Base-by-base conservation (phyloP, 768 basidiomycete species). In the Hygrophoropsis aurantiaca region DNA sequence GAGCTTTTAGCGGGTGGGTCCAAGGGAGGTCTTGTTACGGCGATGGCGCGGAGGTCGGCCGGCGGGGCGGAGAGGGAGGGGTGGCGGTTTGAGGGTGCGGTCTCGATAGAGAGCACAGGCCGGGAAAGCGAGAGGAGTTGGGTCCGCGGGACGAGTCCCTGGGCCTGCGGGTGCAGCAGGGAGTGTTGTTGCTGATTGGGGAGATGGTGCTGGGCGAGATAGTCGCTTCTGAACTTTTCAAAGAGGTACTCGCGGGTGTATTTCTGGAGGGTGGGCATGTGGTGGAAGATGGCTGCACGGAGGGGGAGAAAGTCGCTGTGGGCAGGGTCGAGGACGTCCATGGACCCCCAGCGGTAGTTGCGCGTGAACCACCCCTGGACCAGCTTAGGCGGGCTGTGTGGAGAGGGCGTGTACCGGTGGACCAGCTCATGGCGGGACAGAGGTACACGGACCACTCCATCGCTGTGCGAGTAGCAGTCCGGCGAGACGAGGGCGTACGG, bases 401-500 rank as follows among this genome's bases (percentile, higher is more conserved):
- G 58, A 13, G 79, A 78, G 53, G 84, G 85, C 52, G 81, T 77
- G 73, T 90, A 90, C 62, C 86, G 84, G 37, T 81, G 78, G 40
- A 84, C 74, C 21, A 90, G 77, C 58, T 90, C 87, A 57, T 85
- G 82, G 40, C 88, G 83, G 9, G 84, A 77, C 18, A 70, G 74
- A 21, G 76, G 64, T 21, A 72, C 67, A 49, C 82, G 74, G 34
- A 75, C 65, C 44, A 90, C 83, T 9, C 89, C 89, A 59, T 90
- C 89, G 64, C 85, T 87, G 67, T 90, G 87, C 42, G 87, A 86
- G 68, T 89, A 91, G 46, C 79, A 74, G 67, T 91, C 90, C 16
- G 90, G 90, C 7, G 90, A 85, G 58, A 90, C 81, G 61, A 91
- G 78, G 13, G 90, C 86, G 67, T 88, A 90, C n/a, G 89, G 89